Evolutionary conservation across 2,329 filamentous ascomycete genomes (phyloP).

Genomic region (Ploettnerulaceae sp.): DNA sequence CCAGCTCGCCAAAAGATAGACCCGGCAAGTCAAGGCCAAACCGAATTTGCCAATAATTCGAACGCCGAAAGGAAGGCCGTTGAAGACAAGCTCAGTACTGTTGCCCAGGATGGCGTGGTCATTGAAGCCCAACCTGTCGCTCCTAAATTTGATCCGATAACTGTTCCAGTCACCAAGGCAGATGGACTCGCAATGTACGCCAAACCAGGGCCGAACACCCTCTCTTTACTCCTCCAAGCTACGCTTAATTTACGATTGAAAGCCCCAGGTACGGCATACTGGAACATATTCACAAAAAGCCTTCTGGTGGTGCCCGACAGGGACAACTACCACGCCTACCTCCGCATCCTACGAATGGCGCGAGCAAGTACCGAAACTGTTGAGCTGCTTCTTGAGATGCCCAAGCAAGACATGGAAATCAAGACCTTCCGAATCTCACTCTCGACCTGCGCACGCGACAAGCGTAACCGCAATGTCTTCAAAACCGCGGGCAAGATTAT

Average conservation of each 20-base stretch:
- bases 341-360: conserved; percentile 61
- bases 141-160: background rate
- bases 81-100: background rate
- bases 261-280: conserved; percentile 67
- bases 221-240: conserved; percentile 65
- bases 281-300: conserved; percentile 62
- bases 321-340: conserved; percentile 63
- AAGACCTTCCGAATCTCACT: conserved; percentile 69
- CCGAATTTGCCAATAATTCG: background rate
- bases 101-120: background rate
- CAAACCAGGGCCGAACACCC: conserved; percentile 48
- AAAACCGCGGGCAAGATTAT: conserved; percentile 60
- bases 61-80: background rate
- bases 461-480: conserved; percentile 67
- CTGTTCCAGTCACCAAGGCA: conserved; percentile 3
- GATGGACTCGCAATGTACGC: conserved; percentile 33
- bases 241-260: conserved; percentile 56
- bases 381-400: conserved; percentile 53
- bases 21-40: conserved; percentile 5
- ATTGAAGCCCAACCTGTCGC: too few relatives aligned
- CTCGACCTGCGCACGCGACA: conserved; percentile 68
- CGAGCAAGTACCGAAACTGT: conserved; percentile 60
- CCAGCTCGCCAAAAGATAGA: conserved; percentile 9
- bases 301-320: conserved; percentile 65
- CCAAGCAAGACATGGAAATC: conserved; percentile 38